Evolutionary conservation across 805 yeast species (phyloP), one percentile per base, ranked within the genome.

Genomic region (Candida vartiovaarae): DNA sequence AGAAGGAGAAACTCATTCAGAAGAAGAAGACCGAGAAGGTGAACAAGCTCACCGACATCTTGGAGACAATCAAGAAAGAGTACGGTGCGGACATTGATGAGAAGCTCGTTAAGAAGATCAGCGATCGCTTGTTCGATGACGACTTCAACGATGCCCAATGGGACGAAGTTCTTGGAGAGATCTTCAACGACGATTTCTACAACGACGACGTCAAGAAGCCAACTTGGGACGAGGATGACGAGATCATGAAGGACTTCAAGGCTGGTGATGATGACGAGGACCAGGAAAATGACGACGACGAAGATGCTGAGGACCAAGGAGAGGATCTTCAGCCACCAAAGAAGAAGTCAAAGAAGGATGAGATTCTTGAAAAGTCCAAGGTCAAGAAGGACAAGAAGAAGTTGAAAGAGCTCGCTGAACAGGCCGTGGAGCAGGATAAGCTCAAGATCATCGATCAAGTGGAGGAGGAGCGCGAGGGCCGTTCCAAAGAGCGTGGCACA

Each of bases 71-170:
- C 29, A 65, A 65, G 46, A 67, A 66, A 41, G 73, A 70, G 48
- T 68, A 66, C 38, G 74, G 74, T 42, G 63, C 67, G 25, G 69
- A 68, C 6, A 58, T 70, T 8, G 84, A 82, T 47, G 82, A 77
- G 34, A 68, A 71, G 2, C 74, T 81, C 47, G 72, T 78, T 35
- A 71, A 69, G 40, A 86, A 82, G 28, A 78, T 90, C 56, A 87
- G 90, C 10, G 83, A 82, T 42, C 74, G 82, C 38, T 73, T 91
- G 53, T 67, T 93, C 48, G 84, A 85, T 35, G 95, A 84, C 40
- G 98, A 93, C 58, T 93, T 87, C 61, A 88, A 86, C 52, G 88
- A 84, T 56, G 76, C 82, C 27, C 95, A 87, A 48, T 93, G 98
- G 98, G 98, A 93, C 62, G 67, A 64, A 45, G 80, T 86, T 49